Evolutionary conservation across 345 rosid genomes (phyloP).

Genomic region (Hypericum androsaemum): DNA sequence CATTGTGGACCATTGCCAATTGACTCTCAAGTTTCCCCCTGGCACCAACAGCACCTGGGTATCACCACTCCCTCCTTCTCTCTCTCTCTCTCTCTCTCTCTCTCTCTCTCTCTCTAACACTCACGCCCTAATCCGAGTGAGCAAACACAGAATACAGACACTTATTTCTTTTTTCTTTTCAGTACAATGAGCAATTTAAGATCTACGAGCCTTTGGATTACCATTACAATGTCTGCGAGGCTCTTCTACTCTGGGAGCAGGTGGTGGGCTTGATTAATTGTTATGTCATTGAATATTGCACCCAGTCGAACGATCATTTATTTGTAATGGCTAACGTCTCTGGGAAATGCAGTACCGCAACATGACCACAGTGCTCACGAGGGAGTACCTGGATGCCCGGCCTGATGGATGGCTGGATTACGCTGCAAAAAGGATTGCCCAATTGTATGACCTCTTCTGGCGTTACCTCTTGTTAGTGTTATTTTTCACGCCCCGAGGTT

Average conservation of each 20-base stretch:
- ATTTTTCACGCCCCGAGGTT: constrained; percentile 1
- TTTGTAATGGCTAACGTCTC: constrained; percentile 13
- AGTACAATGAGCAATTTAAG: constrained; percentile 88
- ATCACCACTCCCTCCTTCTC: too few species aligned
- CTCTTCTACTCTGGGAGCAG: constrained; percentile 93
- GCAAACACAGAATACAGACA: too few species aligned
- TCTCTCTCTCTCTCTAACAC: neutral
- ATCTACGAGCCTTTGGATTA: constrained; percentile 81
- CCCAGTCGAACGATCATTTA: neutral
- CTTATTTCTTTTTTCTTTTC: constrained; percentile 11
- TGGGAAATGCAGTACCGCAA: constrained; percentile 68
- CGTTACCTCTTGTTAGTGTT: neutral
- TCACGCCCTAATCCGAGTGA: too few species aligned
- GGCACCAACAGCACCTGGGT: constrained; percentile 98
- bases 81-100: constrained; percentile 12
- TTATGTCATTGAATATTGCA: neutral
- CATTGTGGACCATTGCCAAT: constrained; percentile 62
- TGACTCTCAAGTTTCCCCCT: constrained; percentile 75
- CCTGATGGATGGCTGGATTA: constrained; percentile 94
- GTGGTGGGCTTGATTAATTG: constrained; percentile 28
- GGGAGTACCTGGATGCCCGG: constrained; percentile 85
- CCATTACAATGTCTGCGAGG: constrained; percentile 75
- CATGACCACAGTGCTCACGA: constrained; percentile 90
- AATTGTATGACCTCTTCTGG: constrained; percentile 43
- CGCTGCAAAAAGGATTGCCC: constrained; percentile 90